Percentiles rank a stretch among this genome's conserved stretches.
These are phyloP conservation scores for Pseudocercospora vitis DNA, from an alignment of 2,329 filamentous ascomycete genomes.

Conservation along the genomic window DNA sequence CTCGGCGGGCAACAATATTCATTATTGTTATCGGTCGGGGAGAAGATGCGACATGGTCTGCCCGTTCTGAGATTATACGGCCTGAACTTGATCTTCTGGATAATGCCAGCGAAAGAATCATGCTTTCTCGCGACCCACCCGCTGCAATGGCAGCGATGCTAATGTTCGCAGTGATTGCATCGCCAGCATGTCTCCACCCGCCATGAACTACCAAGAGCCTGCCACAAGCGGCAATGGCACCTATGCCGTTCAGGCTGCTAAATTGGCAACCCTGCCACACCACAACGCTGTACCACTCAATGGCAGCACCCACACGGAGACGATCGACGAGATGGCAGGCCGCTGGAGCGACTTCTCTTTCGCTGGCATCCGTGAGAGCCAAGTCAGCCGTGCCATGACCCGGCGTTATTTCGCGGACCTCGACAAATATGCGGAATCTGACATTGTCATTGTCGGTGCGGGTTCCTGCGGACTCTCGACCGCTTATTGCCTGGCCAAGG, in stretches of 20 bases:
- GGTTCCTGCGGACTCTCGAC: constrained; percentile 84
- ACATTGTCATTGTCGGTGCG: constrained; percentile 90
- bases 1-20: too few relatives aligned
- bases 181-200: constrained; percentile 75
- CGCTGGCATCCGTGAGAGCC: constrained; percentile 82
- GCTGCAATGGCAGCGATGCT: constrained; percentile 26
- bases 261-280: constrained; percentile 46
- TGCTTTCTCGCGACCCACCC: constrained; percentile 60
- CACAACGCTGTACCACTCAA: constrained; percentile 38
- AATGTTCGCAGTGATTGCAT: constrained; percentile 25
- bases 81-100: constrained; percentile 92
- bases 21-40: constrained; percentile 8
- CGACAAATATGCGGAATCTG: constrained; percentile 84
- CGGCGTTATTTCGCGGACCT: constrained; percentile 89
- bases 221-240: constrained; percentile 36
- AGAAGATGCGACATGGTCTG: constrained; percentile 23
- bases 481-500: constrained; percentile 79
- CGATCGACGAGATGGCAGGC: constrained; percentile 65
- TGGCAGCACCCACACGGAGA: constrained; percentile 45
- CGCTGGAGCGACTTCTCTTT: constrained; percentile 84
- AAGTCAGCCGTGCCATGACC: constrained; percentile 89
- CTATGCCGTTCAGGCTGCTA: constrained; percentile 51
- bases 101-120: constrained; percentile 99
- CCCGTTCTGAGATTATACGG: constrained; percentile 84
- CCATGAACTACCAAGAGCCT: constrained; percentile 57